These are phyloP conservation scores for Tilletia walkeri DNA, from an alignment of 1,284 basidiomycete species.

Conservation along the genomic window DNA sequence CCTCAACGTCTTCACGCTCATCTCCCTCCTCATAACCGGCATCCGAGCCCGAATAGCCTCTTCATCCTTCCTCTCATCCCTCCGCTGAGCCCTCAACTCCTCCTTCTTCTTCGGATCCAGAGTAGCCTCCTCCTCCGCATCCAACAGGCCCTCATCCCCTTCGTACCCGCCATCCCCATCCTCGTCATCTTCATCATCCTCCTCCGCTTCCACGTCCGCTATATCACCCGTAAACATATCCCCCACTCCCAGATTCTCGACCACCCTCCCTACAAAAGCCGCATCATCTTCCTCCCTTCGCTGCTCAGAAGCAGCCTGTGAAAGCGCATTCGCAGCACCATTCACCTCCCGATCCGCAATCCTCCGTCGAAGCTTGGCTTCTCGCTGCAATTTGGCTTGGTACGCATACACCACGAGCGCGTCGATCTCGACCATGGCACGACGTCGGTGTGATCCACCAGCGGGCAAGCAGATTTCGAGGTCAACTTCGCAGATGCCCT, in stretches of 20 bases:
- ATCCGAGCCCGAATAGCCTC: conserved; percentile 3
- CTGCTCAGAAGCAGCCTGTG: conserved; percentile 9
- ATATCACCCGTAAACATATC: conserved; percentile 48
- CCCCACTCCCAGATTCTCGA: conserved; percentile 51
- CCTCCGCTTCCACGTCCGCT: conserved; percentile 29
- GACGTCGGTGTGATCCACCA: conserved; percentile 36
- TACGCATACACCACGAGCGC: conserved; percentile 49
- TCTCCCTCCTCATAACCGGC: conserved; percentile 5
- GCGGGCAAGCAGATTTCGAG: conserved; percentile 50
- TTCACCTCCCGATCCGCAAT: conserved; percentile 58
- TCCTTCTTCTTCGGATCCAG: not conserved
- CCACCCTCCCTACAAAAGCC: conserved; percentile 45
- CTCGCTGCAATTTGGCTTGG: conserved; percentile 49
- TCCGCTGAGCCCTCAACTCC: not conserved
- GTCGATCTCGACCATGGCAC: conserved; percentile 49
- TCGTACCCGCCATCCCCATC: conserved; percentile 28
- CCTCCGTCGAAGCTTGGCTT: conserved; percentile 47
- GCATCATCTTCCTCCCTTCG: conserved; percentile 33
- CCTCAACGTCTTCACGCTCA: not conserved
- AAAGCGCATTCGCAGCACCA: conserved; percentile 59
- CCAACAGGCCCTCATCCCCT: conserved; percentile 36
- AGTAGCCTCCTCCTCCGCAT: conserved; percentile 7
- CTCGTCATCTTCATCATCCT: conserved; percentile 26
- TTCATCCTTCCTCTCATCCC: conserved; percentile 2
- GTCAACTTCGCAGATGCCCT: conserved; percentile 46